Base-by-base conservation (phyloP, 371 early-diverging fungal genomes). In the Fennellomyces sp. region DNA sequence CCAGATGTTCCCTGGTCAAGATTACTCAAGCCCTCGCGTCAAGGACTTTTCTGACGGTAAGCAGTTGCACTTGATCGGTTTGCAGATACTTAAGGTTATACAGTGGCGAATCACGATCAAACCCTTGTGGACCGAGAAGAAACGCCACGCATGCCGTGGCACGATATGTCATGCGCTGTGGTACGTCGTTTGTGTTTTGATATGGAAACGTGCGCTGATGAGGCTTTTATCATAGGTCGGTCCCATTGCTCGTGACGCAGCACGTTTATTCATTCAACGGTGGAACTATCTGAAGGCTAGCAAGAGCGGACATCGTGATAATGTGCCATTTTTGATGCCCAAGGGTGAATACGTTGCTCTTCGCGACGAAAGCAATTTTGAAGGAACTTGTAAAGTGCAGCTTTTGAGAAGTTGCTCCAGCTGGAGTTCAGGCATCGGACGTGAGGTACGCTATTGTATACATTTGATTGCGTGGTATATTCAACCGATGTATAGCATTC, bases 61-160 rank as follows among this genome's bases (percentile, higher is more conserved):
- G 10, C 28, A 15, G 7, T 39, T 19, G 5, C n/a, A 19, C 41
- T 12, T n/a, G 15, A 35, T 35, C 23, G 6, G n/a, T 13, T 28
- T n/a, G 25, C 0, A 29, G 10, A 12, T 50, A 0, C 11, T 6
- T 59, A 0, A 13, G 8, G 59, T 17, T 33, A 21, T n/a, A 41
- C 38, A 72, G 90, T 94, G 28, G 72, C 79, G 25, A 69, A 82
- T 41, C 73, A 73, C 54, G 72, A 82, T 23, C 73, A 66, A 36
- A 75, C 82, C 1, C 56, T 91, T 12, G 80, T 93, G 1, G 85
- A 91, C 50, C 77, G 87, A 36, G 60, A 66, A 49, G 61, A 56
- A 13, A 83, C 75, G 2, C 85, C 94, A 8, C 84, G 97, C 50
- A 93, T 97, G 96, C 95, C 96, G 21, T 97, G 97, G 97, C 97